These are phyloP conservation scores for Acer saccharum DNA, from an alignment of 345 rosid species.

Conservation along the genomic window DNA sequence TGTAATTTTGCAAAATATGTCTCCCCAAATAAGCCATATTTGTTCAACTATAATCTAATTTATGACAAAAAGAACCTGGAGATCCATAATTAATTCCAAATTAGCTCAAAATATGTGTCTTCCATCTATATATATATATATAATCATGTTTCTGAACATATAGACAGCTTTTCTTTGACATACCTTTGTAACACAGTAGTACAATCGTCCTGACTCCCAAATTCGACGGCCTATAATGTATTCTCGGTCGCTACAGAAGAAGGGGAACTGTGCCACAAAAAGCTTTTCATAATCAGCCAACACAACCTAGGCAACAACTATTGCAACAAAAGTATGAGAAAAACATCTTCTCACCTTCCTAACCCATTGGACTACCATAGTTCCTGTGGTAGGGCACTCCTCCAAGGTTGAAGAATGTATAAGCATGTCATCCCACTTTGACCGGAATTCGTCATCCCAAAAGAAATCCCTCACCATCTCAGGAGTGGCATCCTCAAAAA, in stretches of 20 bases:
- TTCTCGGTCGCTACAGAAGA: slow-evolving; percentile 96
- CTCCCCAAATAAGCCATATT: background rate
- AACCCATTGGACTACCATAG: slow-evolving; percentile 87
- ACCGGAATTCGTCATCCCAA: slow-evolving; percentile 91
- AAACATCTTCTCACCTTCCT: slow-evolving; percentile 63
- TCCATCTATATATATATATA: too few species aligned
- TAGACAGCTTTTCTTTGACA: background rate
- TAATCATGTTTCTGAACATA: background rate
- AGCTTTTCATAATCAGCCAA: slow-evolving; percentile 14
- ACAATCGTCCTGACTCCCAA: slow-evolving; percentile 79
- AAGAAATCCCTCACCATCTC: slow-evolving; percentile 93
- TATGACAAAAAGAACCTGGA: background rate
- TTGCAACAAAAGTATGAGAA: slow-evolving; percentile 8
- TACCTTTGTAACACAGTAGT: slow-evolving; percentile 96
- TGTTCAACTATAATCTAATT: background rate
- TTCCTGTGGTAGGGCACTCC: slow-evolving; percentile 70
- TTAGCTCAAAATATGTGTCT: background rate
- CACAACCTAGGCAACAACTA: slow-evolving; percentile 7
- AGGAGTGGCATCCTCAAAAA: slow-evolving; percentile 88
- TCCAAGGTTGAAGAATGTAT: slow-evolving; percentile 58
- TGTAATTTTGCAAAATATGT: background rate
- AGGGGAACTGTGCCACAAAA: slow-evolving; percentile 72
- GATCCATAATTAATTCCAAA: background rate
- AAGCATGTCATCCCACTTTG: slow-evolving; percentile 93
- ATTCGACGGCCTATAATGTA: slow-evolving; percentile 93